Base-by-base conservation (phyloP, 345 rosid species). In the Populus pruinosa region DNA sequence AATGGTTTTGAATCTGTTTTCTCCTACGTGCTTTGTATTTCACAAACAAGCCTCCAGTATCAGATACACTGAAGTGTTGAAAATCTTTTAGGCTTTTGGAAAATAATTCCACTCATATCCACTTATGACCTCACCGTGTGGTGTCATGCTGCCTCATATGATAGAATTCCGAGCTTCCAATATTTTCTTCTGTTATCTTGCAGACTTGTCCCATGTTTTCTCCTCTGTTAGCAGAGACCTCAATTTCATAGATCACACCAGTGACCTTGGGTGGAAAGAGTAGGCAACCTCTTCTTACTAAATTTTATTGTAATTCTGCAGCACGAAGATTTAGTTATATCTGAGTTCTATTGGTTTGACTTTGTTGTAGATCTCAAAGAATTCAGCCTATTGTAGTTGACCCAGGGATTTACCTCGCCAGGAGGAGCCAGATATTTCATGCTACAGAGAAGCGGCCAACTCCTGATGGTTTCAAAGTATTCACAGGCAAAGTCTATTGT, bases 191-290 rank as follows among this genome's bases (percentile, higher is more conserved):
- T 83, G 38, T 80, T 67, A 20, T 74, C 64, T 84, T 78, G 80
- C 96, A 96, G 98, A 96, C 75, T 81, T 96, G 79, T 86, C 91
- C 61, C 95, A 94, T 71, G 97, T 84, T 36, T 92, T 96, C 81
- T 89, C 99, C 69, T 85, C 94, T 21, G 82, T 92, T 44, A 82
- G 90, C 55, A 87, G 97, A 84, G 97, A 91, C 77, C 79, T 96
- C 81, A 96, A 90, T 90, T 96, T 96, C 86, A 87, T 96, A 53
- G 97, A 92, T 81, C 99, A 96, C 65, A 94, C 95, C 82, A 85
- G 97, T 83, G 97, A 96, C 81, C 94, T 96, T 77, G 94, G 97
- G 65, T 96, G 99, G 99, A 96, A 96, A 90, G 99, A 92, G 99
- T 96, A 89, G 74, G 97, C 79, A 50, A 77, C 77, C n/a, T 69